Percentiles rank a stretch among this genome's conserved stretches.
phyloP scores from a whole-genome alignment of 371 early-diverging fungal species.

The Circinella minor region DNA sequence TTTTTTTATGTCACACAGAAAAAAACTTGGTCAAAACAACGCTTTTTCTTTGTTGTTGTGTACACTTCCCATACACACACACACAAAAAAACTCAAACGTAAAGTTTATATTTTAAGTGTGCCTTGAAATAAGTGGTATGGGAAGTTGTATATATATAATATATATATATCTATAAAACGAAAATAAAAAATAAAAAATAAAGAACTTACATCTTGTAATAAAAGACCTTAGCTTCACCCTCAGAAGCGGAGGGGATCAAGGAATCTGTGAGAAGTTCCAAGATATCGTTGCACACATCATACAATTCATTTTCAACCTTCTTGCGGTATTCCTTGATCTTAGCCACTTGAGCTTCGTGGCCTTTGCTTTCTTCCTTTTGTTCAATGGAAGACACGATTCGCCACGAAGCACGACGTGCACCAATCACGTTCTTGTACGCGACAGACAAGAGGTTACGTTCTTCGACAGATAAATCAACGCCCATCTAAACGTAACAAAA shows the following conservation, averaged over 20 bases:
- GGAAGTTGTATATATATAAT: neutral
- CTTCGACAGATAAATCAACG: slow-evolving; percentile 92
- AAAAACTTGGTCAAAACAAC: slow-evolving; percentile 3
- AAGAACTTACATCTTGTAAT: slow-evolving; percentile 94
- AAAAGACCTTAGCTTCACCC: slow-evolving; percentile 98
- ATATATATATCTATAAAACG: neutral
- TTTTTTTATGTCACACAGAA: slow-evolving; percentile 8
- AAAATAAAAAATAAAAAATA: too few species aligned
- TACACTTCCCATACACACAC: neutral
- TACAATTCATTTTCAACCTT: slow-evolving; percentile 94
- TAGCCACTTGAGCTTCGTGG: slow-evolving; percentile 79
- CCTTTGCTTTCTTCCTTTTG: slow-evolving; percentile 97
- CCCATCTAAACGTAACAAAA: slow-evolving; percentile 52
- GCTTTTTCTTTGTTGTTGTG: neutral
- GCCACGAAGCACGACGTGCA: slow-evolving; percentile 99
- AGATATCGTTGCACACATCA: slow-evolving; percentile 96
- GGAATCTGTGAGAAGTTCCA: slow-evolving; percentile 88
- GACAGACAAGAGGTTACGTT: slow-evolving; percentile 98
- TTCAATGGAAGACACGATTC: slow-evolving; percentile 98
- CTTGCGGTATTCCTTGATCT: slow-evolving; percentile 90
- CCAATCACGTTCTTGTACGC: slow-evolving; percentile 99
- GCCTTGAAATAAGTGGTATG: neutral
- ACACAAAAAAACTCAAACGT: neutral
- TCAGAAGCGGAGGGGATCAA: slow-evolving; percentile 85
- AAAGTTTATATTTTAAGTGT: neutral